phyloP scores from a whole-genome alignment of 176 grass and related monocot species.

The Melocanna baccifera region DNA sequence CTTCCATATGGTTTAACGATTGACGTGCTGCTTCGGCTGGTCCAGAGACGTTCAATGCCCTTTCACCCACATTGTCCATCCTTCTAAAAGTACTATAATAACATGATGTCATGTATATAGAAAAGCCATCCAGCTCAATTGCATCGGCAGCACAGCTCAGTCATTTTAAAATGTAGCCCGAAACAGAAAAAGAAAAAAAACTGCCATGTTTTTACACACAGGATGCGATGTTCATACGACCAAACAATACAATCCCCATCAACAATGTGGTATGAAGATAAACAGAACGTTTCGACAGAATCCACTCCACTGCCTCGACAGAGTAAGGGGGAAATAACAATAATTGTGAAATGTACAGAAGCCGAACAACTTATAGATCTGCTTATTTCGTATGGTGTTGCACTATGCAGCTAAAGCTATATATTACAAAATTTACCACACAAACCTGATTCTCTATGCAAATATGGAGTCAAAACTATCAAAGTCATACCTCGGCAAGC shows the following conservation, averaged over 20 bases:
- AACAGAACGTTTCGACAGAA: neutral
- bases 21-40: no score
- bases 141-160: neutral
- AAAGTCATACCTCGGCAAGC: constrained; percentile 1
- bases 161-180: neutral
- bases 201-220: neutral
- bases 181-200: neutral
- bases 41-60: no score
- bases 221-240: neutral
- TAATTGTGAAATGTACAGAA: constrained; percentile 7
- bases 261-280: neutral
- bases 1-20: no score
- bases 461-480: constrained; percentile 14
- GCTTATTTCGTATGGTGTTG: constrained; percentile 1
- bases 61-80: no score
- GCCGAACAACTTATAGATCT: neutral
- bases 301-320: neutral
- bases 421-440: constrained; percentile 20
- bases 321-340: neutral
- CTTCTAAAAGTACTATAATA: no score
- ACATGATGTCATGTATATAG: no score
- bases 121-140: neutral
- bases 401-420: constrained; percentile 32
- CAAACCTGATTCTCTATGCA: constrained; percentile 3
- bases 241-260: neutral